phyloP scores from a whole-genome alignment of 78 protist genomes.

The Cavenderia fasciculata region DNA sequence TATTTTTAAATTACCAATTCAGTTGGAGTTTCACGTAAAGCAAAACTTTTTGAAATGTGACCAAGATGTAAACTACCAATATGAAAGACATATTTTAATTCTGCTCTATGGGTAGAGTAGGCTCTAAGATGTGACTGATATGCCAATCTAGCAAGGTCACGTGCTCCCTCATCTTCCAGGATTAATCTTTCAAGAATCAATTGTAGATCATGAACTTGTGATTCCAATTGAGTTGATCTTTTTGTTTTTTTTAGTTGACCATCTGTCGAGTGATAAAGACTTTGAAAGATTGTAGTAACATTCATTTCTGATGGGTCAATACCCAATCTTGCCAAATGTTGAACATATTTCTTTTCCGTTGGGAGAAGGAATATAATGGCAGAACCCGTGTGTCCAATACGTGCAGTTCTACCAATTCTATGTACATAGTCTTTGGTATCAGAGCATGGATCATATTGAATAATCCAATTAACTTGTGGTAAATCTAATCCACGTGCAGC shows the following conservation, averaged over 20 bases:
- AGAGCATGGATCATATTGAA: slow-evolving; percentile 95
- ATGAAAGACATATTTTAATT: slow-evolving; percentile 65
- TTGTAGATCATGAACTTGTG: slow-evolving; percentile 88
- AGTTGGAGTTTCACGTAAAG: slow-evolving; percentile 76
- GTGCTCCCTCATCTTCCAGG: slow-evolving; percentile 35
- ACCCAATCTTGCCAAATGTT: slow-evolving; percentile 6
- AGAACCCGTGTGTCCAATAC: slow-evolving; percentile 93
- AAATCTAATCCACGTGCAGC: slow-evolving; percentile 95
- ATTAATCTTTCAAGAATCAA: slow-evolving; percentile 30
- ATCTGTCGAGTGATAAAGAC: slow-evolving; percentile 46
- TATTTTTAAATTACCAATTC: slow-evolving; percentile 12
- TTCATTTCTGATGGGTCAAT: slow-evolving; percentile 67
- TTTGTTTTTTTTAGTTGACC: slow-evolving; percentile 77
- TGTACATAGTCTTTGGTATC: slow-evolving; percentile 96
- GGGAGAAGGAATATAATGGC: slow-evolving; percentile 86
- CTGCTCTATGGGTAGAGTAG: slow-evolving; percentile 92
- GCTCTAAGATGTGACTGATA: slow-evolving; percentile 89
- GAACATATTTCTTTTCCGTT: slow-evolving; percentile 72
- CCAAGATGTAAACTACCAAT: slow-evolving; percentile 71
- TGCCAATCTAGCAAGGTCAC: slow-evolving; percentile 63
- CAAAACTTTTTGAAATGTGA: slow-evolving; percentile 85
- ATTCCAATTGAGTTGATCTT: slow-evolving; percentile 85
- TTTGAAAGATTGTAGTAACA: slow-evolving; percentile 36
- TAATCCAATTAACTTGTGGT: slow-evolving; percentile 90
- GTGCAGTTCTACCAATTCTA: slow-evolving; percentile 99